phyloP scores from a whole-genome alignment of 495 filamentous ascomycete genomes.

The Astrocystis sublimbata region DNA sequence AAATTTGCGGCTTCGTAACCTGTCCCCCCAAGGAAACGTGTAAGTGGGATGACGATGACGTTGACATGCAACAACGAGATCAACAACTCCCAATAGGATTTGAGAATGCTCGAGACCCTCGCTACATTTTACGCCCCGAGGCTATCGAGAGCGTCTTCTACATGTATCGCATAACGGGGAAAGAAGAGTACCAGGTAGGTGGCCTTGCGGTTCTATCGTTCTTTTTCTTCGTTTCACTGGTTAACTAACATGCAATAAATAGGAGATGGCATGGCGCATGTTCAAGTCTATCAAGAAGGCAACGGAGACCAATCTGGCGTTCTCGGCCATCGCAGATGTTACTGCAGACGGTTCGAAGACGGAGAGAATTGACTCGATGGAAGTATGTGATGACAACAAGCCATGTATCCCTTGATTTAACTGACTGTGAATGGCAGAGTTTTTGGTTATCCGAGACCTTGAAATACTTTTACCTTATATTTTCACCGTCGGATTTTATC shows the following conservation, averaged over 20 bases:
- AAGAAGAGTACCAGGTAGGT: slow-evolving; percentile 41
- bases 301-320: slow-evolving; percentile 52
- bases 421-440: slow-evolving; percentile 32
- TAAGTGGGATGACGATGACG: slow-evolving; percentile 37
- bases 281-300: slow-evolving; percentile 50
- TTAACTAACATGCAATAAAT: not conserved
- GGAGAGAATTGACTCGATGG: slow-evolving; percentile 47
- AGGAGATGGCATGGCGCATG: slow-evolving; percentile 62
- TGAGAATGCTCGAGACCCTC: slow-evolving; percentile 49
- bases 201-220: not conserved
- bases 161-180: slow-evolving; percentile 65
- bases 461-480: slow-evolving; percentile 74
- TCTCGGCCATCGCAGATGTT: slow-evolving; percentile 52
- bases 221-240: not conserved
- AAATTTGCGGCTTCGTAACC: slow-evolving; percentile 60
- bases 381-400: slow-evolving; percentile 27
- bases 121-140: slow-evolving; percentile 74
- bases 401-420: not conserved
- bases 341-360: slow-evolving; percentile 28
- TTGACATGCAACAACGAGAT: slow-evolving; percentile 33
- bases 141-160: slow-evolving; percentile 70
- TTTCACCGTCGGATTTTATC: slow-evolving; percentile 67
- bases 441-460: slow-evolving; percentile 55
- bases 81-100: slow-evolving; percentile 64
- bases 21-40: slow-evolving; percentile 50